Evolutionary conservation across 148 eudicot genomes (phyloP), one percentile per base, ranked within the genome.

Genomic region (Rhododendron williamsianum): DNA sequence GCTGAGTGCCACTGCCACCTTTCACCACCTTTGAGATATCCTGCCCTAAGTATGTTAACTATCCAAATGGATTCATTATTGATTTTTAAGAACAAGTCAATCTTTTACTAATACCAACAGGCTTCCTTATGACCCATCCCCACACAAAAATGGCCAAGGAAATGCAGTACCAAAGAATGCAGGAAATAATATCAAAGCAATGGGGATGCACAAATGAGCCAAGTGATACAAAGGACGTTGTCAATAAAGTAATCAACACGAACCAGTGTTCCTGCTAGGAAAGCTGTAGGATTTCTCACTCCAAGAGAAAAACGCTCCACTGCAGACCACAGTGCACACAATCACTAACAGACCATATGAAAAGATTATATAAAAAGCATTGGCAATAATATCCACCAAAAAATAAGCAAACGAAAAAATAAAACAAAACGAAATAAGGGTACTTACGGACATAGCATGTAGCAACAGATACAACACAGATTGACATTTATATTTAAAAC

Each of bases 191-290:
- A 23, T 23, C 23, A 23, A 82, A n/a, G 72, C 12, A 65, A n/a
- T 3, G 13, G 38, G 73, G 11, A 56, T 9, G 18, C 8, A 58
- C 46, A 36, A 36, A 58, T 5, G 8, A 36, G 33, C 56, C 73
- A 36, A 81, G 18, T 38, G 36, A n/a, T 23, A 23, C 43, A 71
- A 54, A 30, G 51, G 35, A 86, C 56, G 15, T 35, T 23, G n/a
- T 46, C 23, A 74, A 21, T 1, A 82, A 76, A 46, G 76, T 12
- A 58, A 27, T 35, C 21, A 78, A 73, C 33, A 92, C 93, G 85
- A 60, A 96, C 98, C 98, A 92, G 87, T 76, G 97, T 94, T 85
- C 98, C 98, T 21, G 98, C 98, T 46, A 96, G 91, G 88, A 96
- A 94, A 84, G 97, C 92, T 54, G 98, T 96, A 63, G 98, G 98